Evolutionary conservation across 805 yeast species (phyloP), one percentile per base, ranked within the genome.

Genomic region (Torulaspora gathmanii): DNA sequence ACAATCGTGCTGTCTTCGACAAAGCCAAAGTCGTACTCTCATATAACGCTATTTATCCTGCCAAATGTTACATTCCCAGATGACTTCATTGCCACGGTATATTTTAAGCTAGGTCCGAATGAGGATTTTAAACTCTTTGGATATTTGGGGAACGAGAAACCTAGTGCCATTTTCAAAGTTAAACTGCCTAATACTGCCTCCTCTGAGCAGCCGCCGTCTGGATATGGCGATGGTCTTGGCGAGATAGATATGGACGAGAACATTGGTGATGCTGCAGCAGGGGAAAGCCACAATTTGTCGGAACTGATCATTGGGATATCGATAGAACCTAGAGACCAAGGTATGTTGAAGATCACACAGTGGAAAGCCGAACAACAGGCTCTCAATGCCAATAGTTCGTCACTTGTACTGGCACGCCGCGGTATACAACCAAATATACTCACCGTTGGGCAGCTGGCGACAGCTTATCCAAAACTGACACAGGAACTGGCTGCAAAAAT

Each of bases 161-260:
- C 95, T 29, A 86, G 95, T 47, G 96, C 97, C 0, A 93, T 93
- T 2, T 93, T 86, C 71, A 84, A 83, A 58, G 76, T 91, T 47
- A 86, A 82, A 60, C 43, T 65, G 13, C 62, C 65, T 12, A 50
- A 46, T 20, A 39, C 47, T 13, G 44, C 42, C 10, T 27, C 36
- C 9, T 11, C 28, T 11, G 36, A 37, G 9, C 35, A 27, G 29
- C 37, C 36, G 15, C 16, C 22, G 7, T 40, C 37, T 23, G 33
- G 41, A 28, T 39, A 36, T 73, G 71, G 50, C 53, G 69, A 66
- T 47, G 76, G 76, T 17, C 57, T 74, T 5, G 84, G 80, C 37
- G 86, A 79, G 50, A 71, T 78, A 54, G 78, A 73, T 46, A 74
- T 78, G 70, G 82, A 75, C 37, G 73, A 75, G 47, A 82, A 72